Conservation (phyloP, 2,329 filamentous ascomycete genomes). For the Colletotrichum australisinense region DNA sequence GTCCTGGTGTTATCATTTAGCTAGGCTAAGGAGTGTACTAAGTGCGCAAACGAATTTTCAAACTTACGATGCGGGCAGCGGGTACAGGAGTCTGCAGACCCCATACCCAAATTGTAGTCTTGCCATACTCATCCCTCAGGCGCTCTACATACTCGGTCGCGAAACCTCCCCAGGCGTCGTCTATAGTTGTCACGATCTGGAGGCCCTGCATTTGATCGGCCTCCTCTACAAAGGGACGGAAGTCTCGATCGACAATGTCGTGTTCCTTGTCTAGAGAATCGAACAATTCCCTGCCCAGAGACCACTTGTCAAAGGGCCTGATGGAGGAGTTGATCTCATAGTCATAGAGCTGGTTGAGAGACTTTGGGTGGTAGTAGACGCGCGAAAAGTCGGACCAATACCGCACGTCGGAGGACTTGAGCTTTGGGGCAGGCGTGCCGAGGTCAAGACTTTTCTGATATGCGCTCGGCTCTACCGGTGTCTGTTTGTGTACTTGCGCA, state of each 20-base stretch:
- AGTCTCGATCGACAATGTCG: slow-evolving; percentile 89
- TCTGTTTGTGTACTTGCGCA: slow-evolving; percentile 75
- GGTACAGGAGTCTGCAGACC: slow-evolving; percentile 74
- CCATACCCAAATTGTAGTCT: slow-evolving; percentile 89
- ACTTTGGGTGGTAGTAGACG: slow-evolving; percentile 91
- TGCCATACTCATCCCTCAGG: slow-evolving; percentile 90
- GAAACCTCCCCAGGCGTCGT: slow-evolving; percentile 88
- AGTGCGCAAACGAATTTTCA: background rate
- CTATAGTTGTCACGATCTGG: slow-evolving; percentile 77
- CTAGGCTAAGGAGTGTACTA: background rate
- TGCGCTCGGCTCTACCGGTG: slow-evolving; percentile 74
- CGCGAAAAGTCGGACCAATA: slow-evolving; percentile 98
- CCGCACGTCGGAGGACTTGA: slow-evolving; percentile 79
- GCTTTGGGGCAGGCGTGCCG: slow-evolving; percentile 70
- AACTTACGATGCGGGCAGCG: slow-evolving; percentile 15
- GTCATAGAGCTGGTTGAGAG: slow-evolving; percentile 87
- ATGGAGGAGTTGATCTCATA: slow-evolving; percentile 85
- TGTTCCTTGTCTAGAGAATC: slow-evolving; percentile 79
- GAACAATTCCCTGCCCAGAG: slow-evolving; percentile 81
- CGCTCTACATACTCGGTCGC: slow-evolving; percentile 78
- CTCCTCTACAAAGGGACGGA: slow-evolving; percentile 90
- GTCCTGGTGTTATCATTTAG: slow-evolving; percentile 49
- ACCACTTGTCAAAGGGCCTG: slow-evolving; percentile 85
- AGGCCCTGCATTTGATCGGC: slow-evolving; percentile 92
- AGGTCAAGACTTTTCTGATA: slow-evolving; percentile 86